Percentiles rank a stretch among this genome's conserved stretches.
Conservation (phyloP, 2,329 filamentous ascomycete species). For the Trichophyton simii region DNA sequence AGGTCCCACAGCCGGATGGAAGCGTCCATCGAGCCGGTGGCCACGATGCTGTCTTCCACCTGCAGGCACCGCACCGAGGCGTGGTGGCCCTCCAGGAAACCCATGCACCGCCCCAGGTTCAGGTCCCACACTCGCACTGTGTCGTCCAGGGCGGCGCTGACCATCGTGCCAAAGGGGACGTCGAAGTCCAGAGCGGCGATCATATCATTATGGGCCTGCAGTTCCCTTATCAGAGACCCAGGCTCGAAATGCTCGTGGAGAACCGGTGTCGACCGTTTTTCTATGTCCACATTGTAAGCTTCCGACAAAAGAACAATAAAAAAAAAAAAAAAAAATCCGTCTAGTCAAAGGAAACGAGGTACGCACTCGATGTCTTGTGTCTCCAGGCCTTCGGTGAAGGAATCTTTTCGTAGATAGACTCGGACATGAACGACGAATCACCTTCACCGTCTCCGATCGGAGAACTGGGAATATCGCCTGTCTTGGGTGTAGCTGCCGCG, state of each 20-base stretch:
- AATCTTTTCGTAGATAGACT: constrained; percentile 91
- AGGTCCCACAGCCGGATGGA: constrained; percentile 93
- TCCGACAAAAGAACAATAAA: background rate
- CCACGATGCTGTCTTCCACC: constrained; percentile 88
- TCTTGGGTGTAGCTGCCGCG: constrained; percentile 24
- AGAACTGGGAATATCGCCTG: constrained; percentile 31
- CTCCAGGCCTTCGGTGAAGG: constrained; percentile 48
- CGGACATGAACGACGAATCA: constrained; percentile 74
- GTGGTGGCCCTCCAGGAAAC: constrained; percentile 81
- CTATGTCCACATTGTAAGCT: constrained; percentile 19
- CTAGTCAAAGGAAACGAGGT: background rate
- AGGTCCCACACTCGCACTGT: constrained; percentile 93
- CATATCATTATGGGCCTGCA: constrained; percentile 75
- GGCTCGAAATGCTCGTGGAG: constrained; percentile 90
- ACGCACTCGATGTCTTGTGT: constrained; percentile 32
- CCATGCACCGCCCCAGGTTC: constrained; percentile 84
- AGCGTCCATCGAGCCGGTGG: constrained; percentile 88
- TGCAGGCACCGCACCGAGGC: constrained; percentile 87
- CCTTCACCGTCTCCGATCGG: constrained; percentile 42
- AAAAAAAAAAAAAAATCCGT: background rate
- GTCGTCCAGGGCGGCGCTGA: constrained; percentile 84
- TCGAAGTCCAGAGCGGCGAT: constrained; percentile 93
- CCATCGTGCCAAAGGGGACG: constrained; percentile 89
- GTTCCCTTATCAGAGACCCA: constrained; percentile 74
- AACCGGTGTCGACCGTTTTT: constrained; percentile 69